Base-by-base conservation (phyloP, 805 yeast species). In the Candida ulmi region DNA sequence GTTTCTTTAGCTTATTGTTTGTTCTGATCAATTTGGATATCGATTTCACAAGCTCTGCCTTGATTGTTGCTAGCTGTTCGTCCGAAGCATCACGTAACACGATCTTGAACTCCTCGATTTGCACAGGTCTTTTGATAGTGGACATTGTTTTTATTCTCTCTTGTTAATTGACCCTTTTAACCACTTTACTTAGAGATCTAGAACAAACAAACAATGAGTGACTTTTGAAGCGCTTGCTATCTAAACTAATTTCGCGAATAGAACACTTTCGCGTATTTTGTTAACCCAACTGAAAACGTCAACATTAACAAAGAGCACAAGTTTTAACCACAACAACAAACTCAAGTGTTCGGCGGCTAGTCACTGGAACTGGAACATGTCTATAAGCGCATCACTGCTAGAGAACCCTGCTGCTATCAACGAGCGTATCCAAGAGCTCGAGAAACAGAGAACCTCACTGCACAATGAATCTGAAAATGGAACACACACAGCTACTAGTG, bases 81-180 rank as follows among this genome's bases (percentile, higher is more conserved):
- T 71, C 75, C 0, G 77, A 58, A 19, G 79, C 67, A 2, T 76
- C 80, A 16, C 66, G 68, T n/a, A 78, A 68, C 28, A 82, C 79
- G 1, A 58, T 59, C 13, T 49, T 60, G 52, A 79, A 78, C 43
- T 79, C 79, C 25, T 61, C 66, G 27, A 65, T 65, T 26, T 63
- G 62, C 18, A 65, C 56, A 3, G 71, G 69, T 52, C 66, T 60
- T 34, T 54, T 58, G 25, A 57, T 51, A 8, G 62, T 45, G 17
- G 59, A 46, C 63, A 55, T 57, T 34, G 9, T 36, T 23, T 11
- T 23, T 23, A n/a, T n/a, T n/a, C 11, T 8, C 25, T 23, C 25
- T 23, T 23, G 8, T 23, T 23, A 23, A 23, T n/a, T n/a, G n/a
- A n/a, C n/a, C n/a, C n/a, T n/a, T n/a, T n/a, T n/a, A n/a, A n/a